Conservation (phyloP, 495 filamentous ascomycete genomes). For the Wilcoxina mikolae region DNA sequence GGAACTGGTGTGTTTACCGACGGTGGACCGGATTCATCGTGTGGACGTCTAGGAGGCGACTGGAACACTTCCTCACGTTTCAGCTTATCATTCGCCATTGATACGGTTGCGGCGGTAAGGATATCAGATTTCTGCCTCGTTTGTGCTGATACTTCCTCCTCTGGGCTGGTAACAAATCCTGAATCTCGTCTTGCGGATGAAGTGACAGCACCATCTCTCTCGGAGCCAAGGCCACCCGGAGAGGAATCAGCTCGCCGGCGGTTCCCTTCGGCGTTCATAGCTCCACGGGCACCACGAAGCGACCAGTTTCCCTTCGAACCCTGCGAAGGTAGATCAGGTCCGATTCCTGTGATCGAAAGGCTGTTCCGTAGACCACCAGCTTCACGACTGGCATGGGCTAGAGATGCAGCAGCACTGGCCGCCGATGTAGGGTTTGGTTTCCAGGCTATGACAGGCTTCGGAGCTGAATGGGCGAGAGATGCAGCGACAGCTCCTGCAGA, state of each 20-base stretch:
- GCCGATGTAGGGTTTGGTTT: constrained; percentile 16
- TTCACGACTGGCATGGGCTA: constrained; percentile 16
- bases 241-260: constrained; percentile 1
- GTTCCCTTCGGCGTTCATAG: constrained; percentile 8
- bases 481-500: constrained; percentile 21
- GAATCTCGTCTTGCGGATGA: background rate
- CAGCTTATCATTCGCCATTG: constrained; percentile 12
- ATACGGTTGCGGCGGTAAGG: constrained; percentile 20
- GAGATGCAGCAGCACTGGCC: constrained; percentile 22
- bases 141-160: constrained; percentile 15
- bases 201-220: background rate
- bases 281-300: constrained; percentile 19
- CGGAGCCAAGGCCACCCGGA: background rate
- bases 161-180: background rate
- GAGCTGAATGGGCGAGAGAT: constrained; percentile 13
- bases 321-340: background rate
- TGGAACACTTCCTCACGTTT: background rate
- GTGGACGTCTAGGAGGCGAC: background rate
- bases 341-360: background rate
- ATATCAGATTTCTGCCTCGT: constrained; percentile 22
- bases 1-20: background rate
- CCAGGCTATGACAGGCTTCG: constrained; percentile 21
- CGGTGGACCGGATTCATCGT: background rate
- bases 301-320: constrained; percentile 11
- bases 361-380: background rate